These are phyloP conservation scores for Saxispiralis lemnorum DNA, from an alignment of 495 filamentous ascomycete genomes.

Conservation along the genomic window DNA sequence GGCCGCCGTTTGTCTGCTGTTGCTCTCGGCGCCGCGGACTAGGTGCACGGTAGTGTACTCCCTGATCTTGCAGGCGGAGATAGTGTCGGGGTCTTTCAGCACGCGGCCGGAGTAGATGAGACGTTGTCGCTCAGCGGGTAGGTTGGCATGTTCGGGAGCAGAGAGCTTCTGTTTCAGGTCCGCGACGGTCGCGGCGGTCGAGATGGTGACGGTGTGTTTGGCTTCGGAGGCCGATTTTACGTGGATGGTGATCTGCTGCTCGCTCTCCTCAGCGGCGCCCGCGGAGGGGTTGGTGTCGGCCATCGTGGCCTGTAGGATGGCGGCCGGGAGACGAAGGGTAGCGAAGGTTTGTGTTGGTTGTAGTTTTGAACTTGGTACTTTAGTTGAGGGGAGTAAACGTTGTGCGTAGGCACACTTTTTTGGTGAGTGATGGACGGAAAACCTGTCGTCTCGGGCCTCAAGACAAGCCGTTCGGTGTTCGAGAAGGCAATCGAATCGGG, in stretches of 20 bases:
- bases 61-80: slow-evolving; percentile 84
- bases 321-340: too few relatives aligned
- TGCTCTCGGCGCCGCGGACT: slow-evolving; percentile 88
- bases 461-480: not conserved
- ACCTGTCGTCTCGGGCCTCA: not conserved
- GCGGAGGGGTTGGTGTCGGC: slow-evolving; percentile 4
- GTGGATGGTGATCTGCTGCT: slow-evolving; percentile 68
- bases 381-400: too few relatives aligned
- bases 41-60: slow-evolving; percentile 89
- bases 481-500: not conserved
- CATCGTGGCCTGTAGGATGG: slow-evolving; percentile 4
- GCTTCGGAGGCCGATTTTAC: slow-evolving; percentile 79
- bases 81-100: slow-evolving; percentile 76
- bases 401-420: too few relatives aligned
- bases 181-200: slow-evolving; percentile 54
- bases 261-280: slow-evolving; percentile 37
- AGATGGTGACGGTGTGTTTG: slow-evolving; percentile 64
- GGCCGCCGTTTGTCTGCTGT: slow-evolving; percentile 47
- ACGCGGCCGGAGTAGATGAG: slow-evolving; percentile 95
- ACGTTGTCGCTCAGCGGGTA: slow-evolving; percentile 71
- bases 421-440: too few relatives aligned
- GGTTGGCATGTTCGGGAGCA: slow-evolving; percentile 59
- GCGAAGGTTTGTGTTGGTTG: not conserved
- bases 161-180: slow-evolving; percentile 83
- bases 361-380: not conserved